Evolutionary conservation across 345 rosid species (phyloP).

Genomic region (Cardamine chenopodiifolia): DNA sequence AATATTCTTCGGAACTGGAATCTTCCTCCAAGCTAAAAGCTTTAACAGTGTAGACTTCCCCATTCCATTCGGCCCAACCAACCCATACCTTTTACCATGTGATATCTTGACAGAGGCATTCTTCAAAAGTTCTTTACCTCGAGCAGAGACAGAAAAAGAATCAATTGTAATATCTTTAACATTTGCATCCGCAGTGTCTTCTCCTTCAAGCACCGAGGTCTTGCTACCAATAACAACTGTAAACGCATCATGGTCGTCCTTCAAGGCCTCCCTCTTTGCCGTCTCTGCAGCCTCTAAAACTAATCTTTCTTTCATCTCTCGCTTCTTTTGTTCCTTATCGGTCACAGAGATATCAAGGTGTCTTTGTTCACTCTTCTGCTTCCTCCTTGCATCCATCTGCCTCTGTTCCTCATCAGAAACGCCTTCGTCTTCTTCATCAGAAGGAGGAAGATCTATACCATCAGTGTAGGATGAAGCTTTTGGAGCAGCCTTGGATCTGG

Average conservation of each 20-base stretch:
- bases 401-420: slow-evolving; percentile 55
- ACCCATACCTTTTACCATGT: slow-evolving; percentile 94
- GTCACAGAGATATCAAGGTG: slow-evolving; percentile 60
- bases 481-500: slow-evolving; percentile 57
- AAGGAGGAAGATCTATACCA: slow-evolving; percentile 85
- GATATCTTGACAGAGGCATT: slow-evolving; percentile 87
- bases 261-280: slow-evolving; percentile 82
- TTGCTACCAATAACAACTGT: slow-evolving; percentile 91
- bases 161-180: slow-evolving; percentile 83
- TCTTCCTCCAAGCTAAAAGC: slow-evolving; percentile 97
- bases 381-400: slow-evolving; percentile 49
- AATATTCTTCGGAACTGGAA: slow-evolving; percentile 92
- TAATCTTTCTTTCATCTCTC: slow-evolving; percentile 69
- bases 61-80: slow-evolving; percentile 95
- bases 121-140: slow-evolving; percentile 91
- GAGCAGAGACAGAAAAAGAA: slow-evolving; percentile 89
- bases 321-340: slow-evolving; percentile 82
- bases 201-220: slow-evolving; percentile 86
- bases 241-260: slow-evolving; percentile 92
- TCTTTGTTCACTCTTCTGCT: slow-evolving; percentile 56
- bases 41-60: slow-evolving; percentile 93
- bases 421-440: slow-evolving; percentile 76
- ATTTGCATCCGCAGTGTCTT: slow-evolving; percentile 84
- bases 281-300: slow-evolving; percentile 57
- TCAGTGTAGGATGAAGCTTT: slow-evolving; percentile 70